These are phyloP conservation scores for Myriosclerotinia duriaeana DNA, from an alignment of 2,329 filamentous ascomycete genomes.

Conservation along the genomic window DNA sequence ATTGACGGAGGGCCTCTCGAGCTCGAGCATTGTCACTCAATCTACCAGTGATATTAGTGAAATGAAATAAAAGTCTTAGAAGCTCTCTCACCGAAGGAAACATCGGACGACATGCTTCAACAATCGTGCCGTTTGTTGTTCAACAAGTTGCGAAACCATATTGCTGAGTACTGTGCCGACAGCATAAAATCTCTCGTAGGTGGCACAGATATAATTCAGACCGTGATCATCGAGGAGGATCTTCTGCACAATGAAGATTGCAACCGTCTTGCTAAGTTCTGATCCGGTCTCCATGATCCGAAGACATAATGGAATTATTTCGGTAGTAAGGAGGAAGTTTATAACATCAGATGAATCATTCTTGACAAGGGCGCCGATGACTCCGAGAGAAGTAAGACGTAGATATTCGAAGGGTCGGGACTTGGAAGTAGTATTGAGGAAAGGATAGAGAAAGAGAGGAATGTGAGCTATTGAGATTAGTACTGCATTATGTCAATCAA, in stretches of 20 bases:
- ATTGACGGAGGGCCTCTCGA: slow-evolving; percentile 90
- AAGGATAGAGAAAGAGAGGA: slow-evolving; percentile 94
- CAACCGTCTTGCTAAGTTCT: slow-evolving; percentile 96
- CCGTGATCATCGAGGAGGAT: slow-evolving; percentile 96
- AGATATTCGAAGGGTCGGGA: slow-evolving; percentile 97
- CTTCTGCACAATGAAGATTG: slow-evolving; percentile 99
- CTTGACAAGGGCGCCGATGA: slow-evolving; percentile 96
- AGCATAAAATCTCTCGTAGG: slow-evolving; percentile 97
- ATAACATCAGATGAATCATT: slow-evolving; percentile 98
- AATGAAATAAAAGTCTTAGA: not conserved
- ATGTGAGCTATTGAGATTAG: slow-evolving; percentile 73
- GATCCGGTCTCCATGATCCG: slow-evolving; percentile 99
- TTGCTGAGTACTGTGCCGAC: slow-evolving; percentile 97
- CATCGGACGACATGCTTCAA: slow-evolving; percentile 97
- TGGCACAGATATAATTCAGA: slow-evolving; percentile 96
- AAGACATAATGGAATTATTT: slow-evolving; percentile 96
- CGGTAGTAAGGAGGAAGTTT: slow-evolving; percentile 96
- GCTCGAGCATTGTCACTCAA: slow-evolving; percentile 95
- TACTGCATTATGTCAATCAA: slow-evolving; percentile 15
- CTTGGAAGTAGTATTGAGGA: slow-evolving; percentile 98
- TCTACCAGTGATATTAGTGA: slow-evolving; percentile 48
- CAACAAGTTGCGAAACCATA: slow-evolving; percentile 96
- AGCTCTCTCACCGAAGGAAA: slow-evolving; percentile 74
- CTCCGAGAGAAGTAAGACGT: slow-evolving; percentile 89
- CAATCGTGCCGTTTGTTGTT: slow-evolving; percentile 92